Base-by-base conservation (phyloP, 805 yeast genomes). In the Kodamaea jinghongensis region DNA sequence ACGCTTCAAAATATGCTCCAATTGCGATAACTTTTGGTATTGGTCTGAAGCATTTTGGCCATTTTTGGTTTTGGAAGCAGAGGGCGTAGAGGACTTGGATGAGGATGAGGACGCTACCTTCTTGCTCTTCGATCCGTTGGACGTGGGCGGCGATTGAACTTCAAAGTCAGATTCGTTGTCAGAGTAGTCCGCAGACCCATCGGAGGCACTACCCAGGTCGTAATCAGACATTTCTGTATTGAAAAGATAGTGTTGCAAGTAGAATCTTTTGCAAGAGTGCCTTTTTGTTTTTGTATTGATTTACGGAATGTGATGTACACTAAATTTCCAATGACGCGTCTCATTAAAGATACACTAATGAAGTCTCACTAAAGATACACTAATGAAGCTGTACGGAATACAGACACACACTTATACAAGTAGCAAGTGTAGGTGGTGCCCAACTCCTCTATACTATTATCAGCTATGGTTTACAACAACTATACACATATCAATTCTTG, bases 1-100 rank as follows among this genome's bases (percentile, higher is more conserved):
- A 63, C 99, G 83, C 62, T 89, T 89, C 55, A 93, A 72, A 42
- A 93, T 91, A 72, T 93, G 99, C 58, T 93, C 98, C 54, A 93
- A 73, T 64, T 91, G 99, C 3, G 96, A 83, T 34, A 93, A 80
- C 68, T 86, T 87, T 64, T 91, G 98, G 66, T 93, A 93, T 53
- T 86, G 89, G 38, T 84, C 85, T 4, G 81, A 75, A 5, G 80
- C 81, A 44, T 50, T 58, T 23, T 38, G 42, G 3, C 42, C 42
- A 32, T 38, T 38, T 40, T 36, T 38, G 2, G 42, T 37, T 6
- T 51, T 48, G 28, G 36, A 13, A 6, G 6, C n/a, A 9, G 28
- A 17, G 3, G 36, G 17, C 6, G 28, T 38, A 16, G 42, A n/a
- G 6, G 47, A 49, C 14, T 43, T 42, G 4, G 51, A 41, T 8